Evolutionary conservation across 768 basidiomycete genomes (phyloP), one percentile per base, ranked within the genome.

Genomic region (Cubamyces lactineus): DNA sequence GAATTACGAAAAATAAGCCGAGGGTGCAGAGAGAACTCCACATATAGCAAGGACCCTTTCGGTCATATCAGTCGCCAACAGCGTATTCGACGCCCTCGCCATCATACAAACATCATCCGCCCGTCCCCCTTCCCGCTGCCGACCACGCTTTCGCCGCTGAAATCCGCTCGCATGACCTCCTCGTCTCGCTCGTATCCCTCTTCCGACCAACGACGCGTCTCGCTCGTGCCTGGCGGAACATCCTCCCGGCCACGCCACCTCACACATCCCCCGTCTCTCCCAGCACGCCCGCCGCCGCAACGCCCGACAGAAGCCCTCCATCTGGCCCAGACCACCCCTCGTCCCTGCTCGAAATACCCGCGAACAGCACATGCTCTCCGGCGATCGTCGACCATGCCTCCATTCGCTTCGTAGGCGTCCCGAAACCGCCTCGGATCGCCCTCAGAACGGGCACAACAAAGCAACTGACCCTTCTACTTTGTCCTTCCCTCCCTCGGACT

Each of bases 141-240:
- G 62, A 54, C 38, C 50, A 5, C 46, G 62, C 57, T 40, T 34
- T 34, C 48, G 26, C 48, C 26, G 12, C 21, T 34, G 34, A 11
- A 34, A 34, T 34, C 9, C 34, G 34, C 48, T 19, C 48, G 48
- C 57, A 59, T 62, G 57, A 59, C 57, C 57, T 23, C 45, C 42
- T 15, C 24, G 24, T 15, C 48, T 28, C 48, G 48, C 48, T 23
- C 57, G 19, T 23, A 15, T 19, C 19, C 43, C n/a, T 40, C 30
- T 45, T 13, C 54, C 48, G 61, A 41, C 48, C 11, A 48, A 16
- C 54, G 40, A 17, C 38, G 5, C n/a, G 11, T 47, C 39, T 42
- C 53, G 48, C 60, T 40, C 50, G 54, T 62, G 28, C 51, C 62
- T 58, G 57, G 62, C 62, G 26, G 57, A 48, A 59, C 57, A 34